phyloP scores from a whole-genome alignment of 192 early-diverging fungal species.

The Backusella westeae region DNA sequence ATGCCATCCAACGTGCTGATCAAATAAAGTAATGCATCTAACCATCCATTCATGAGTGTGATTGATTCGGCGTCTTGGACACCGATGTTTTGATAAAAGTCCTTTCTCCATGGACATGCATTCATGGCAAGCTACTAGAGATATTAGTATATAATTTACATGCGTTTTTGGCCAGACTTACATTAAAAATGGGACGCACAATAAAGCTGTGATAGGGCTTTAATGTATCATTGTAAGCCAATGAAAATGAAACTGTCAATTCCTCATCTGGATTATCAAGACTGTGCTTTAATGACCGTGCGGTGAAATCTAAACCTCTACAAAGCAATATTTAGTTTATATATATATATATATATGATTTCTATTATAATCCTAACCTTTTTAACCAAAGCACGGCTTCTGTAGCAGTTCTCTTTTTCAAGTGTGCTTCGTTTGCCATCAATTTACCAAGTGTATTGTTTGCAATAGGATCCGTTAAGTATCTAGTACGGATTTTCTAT shows the following conservation, averaged over 20 bases:
- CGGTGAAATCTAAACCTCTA: slow-evolving; percentile 70
- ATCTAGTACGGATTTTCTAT: slow-evolving; percentile 76
- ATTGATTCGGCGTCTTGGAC: slow-evolving; percentile 54
- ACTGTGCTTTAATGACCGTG: slow-evolving; percentile 57
- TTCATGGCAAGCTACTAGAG: slow-evolving; percentile 70
- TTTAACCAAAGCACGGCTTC: slow-evolving; percentile 92
- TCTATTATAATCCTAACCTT: slow-evolving; percentile 45
- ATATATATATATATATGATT: neutral
- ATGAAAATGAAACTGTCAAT: slow-evolving; percentile 62
- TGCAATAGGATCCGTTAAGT: slow-evolving; percentile 51
- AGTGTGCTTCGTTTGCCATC: slow-evolving; percentile 61
- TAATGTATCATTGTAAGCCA: slow-evolving; percentile 64
- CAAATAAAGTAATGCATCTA: slow-evolving; percentile 65
- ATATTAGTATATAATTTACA: neutral
- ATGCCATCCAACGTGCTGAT: slow-evolving; percentile 60
- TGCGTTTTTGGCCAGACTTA: slow-evolving; percentile 24
- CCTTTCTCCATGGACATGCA: slow-evolving; percentile 80
- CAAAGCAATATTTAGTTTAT: neutral
- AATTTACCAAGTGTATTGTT: slow-evolving; percentile 82
- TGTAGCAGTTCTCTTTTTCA: slow-evolving; percentile 80
- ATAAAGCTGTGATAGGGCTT: slow-evolving; percentile 63
- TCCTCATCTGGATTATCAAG: slow-evolving; percentile 51
- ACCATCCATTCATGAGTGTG: slow-evolving; percentile 64
- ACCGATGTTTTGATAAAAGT: slow-evolving; percentile 84
- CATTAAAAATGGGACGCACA: slow-evolving; percentile 58